Conservation (phyloP, 768 basidiomycete genomes). For the Boletus reticulatus region DNA sequence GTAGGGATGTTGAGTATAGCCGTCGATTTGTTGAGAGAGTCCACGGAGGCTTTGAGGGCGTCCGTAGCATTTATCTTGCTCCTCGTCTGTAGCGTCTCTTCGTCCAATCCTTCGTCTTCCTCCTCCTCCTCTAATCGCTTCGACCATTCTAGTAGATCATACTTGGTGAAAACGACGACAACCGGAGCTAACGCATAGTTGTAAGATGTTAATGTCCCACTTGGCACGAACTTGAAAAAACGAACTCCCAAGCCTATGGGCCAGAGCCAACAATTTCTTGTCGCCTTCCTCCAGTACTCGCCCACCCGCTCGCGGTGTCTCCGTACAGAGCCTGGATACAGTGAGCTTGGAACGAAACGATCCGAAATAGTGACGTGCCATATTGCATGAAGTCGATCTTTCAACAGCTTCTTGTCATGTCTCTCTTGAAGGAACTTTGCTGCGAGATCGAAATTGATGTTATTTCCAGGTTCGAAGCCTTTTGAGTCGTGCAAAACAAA, state of each 20-base stretch:
- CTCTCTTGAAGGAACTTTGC: slow-evolving; percentile 1
- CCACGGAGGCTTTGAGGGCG: neutral
- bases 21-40: neutral
- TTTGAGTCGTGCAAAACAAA: slow-evolving; percentile 5
- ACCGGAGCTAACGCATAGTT: neutral
- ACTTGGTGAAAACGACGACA: slow-evolving; percentile 8
- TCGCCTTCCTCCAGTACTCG: slow-evolving; percentile 7
- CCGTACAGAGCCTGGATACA: slow-evolving; percentile 5
- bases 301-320: slow-evolving; percentile 5
- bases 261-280: slow-evolving; percentile 1
- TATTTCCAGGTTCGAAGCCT: slow-evolving; percentile 4
- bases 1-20: neutral
- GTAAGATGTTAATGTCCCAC: neutral
- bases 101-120: neutral
- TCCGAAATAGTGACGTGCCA: neutral
- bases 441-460: neutral
- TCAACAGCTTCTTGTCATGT: neutral
- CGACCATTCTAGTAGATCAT: slow-evolving; percentile 1
- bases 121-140: neutral
- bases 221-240: neutral
- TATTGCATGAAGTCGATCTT: slow-evolving; percentile 2
- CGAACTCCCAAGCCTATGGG: slow-evolving; percentile 1
- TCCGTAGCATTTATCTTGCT: neutral
- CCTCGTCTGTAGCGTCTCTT: neutral
- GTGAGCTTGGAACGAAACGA: neutral